These are phyloP conservation scores for Aquilaria malaccensis DNA, from an alignment of 345 rosid genomes.

Conservation along the genomic window DNA sequence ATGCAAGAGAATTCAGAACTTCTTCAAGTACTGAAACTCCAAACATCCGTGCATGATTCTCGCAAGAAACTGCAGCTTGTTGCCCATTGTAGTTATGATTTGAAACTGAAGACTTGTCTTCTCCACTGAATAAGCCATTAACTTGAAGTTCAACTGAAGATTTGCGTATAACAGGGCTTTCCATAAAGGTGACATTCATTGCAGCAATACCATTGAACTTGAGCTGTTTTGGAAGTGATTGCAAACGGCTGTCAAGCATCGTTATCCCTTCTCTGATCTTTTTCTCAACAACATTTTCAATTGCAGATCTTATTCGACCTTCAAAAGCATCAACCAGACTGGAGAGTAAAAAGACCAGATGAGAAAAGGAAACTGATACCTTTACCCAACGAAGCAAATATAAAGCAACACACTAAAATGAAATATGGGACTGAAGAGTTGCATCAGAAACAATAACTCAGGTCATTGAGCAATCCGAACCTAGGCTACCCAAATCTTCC, in stretches of 20 bases:
- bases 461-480: too few species aligned
- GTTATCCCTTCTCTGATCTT: slow-evolving; percentile 45
- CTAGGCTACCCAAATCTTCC: too few species aligned
- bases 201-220: slow-evolving; percentile 39
- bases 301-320: slow-evolving; percentile 38
- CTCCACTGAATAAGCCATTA: slow-evolving; percentile 43
- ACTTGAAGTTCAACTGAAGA: slow-evolving; percentile 47
- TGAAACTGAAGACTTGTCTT: slow-evolving; percentile 17
- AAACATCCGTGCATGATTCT: slow-evolving; percentile 35
- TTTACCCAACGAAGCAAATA: background rate
- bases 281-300: slow-evolving; percentile 44
- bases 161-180: slow-evolving; percentile 34
- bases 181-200: slow-evolving; percentile 54
- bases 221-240: slow-evolving; percentile 54
- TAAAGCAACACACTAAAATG: too few species aligned
- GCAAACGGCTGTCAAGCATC: slow-evolving; percentile 49
- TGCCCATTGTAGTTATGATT: slow-evolving; percentile 3
- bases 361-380: background rate
- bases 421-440: too few species aligned
- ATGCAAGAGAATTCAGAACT: slow-evolving; percentile 53
- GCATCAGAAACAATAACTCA: too few species aligned
- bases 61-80: slow-evolving; percentile 17
- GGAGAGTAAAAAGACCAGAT: slow-evolving; percentile 11
- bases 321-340: slow-evolving; percentile 63
- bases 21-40: slow-evolving; percentile 43